Conservation (phyloP, 805 yeast species). For the Saccharomycopsis vini region DNA sequence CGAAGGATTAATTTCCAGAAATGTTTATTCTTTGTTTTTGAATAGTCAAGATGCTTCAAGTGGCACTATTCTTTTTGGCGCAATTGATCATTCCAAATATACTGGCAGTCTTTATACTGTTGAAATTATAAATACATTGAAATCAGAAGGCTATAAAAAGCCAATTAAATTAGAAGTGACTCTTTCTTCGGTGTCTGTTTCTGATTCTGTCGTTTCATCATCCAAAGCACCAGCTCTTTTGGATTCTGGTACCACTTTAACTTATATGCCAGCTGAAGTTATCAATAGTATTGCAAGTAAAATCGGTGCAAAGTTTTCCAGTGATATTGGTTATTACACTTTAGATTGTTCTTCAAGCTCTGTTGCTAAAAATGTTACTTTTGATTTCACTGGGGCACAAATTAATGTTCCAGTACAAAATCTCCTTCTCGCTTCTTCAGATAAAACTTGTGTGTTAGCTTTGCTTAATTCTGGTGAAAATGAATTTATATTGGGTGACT, state of each 20-base stretch:
- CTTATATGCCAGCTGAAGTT: slow-evolving; percentile 35
- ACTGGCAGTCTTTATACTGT: slow-evolving; percentile 41
- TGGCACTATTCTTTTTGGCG: slow-evolving; percentile 67
- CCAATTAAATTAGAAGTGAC: slow-evolving; percentile 44
- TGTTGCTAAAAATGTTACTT: slow-evolving; percentile 30
- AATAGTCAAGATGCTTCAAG: slow-evolving; percentile 31
- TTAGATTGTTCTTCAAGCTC: slow-evolving; percentile 33
- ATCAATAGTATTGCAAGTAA: slow-evolving; percentile 23
- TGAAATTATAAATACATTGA: slow-evolving; percentile 40
- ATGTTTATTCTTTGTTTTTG: slow-evolving; percentile 56
- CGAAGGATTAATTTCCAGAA: slow-evolving; percentile 46
- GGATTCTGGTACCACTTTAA: slow-evolving; percentile 52
- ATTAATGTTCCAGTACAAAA: slow-evolving; percentile 41
- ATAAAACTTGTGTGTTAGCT: slow-evolving; percentile 36
- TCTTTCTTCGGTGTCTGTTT: slow-evolving; percentile 26
- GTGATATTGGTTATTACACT: slow-evolving; percentile 35
- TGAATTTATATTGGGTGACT: slow-evolving; percentile 41
- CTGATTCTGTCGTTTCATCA: slow-evolving; percentile 18
- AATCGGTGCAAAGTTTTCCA: slow-evolving; percentile 29
- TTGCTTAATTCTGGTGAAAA: slow-evolving; percentile 29
- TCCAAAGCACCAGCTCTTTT: slow-evolving; percentile 32
- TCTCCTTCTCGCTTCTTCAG: slow-evolving; percentile 21
- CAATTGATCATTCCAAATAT: slow-evolving; percentile 56
- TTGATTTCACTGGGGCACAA: slow-evolving; percentile 50
- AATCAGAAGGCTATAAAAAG: slow-evolving; percentile 25